Base-by-base conservation (phyloP, 805 yeast species). In the Groenewaldozyma salmanticensis region DNA sequence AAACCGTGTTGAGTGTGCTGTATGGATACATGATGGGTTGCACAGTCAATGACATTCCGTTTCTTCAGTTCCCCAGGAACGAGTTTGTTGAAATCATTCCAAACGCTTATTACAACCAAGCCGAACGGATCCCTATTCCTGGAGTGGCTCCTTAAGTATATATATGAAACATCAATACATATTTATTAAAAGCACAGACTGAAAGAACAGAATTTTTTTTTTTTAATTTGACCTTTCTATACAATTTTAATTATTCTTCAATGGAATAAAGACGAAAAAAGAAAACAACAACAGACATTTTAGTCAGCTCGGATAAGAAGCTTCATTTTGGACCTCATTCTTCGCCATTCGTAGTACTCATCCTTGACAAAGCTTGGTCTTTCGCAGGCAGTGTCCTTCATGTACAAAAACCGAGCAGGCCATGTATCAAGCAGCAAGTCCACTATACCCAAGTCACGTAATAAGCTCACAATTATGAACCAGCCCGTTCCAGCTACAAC, bases 1-100 rank as follows among this genome's bases (percentile, higher is more conserved):
- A 90, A 54, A 77, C 94, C 1, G 81, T 92, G 2, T 70, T 94
- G 48, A 70, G 88, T 45, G 95, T 92, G 4, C 72, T 92, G 39
- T 92, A 87, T 54, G 98, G 97, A 3, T 92, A 92, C 62, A 68
- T 90, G 52, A 85, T 92, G 95, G 92, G 96, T 4, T 79, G 85
- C 50, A 75, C 90, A 2, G 83, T 92, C 51, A 70, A 71, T 46
- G 96, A 88, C 51, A 86, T 92, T 44, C 96, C 98, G 4, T 65
- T 67, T 31, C 66, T 90, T 39, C 67, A 74, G 46, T 88, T 92
- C 62, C 79, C 90, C 31, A 75, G 84, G 43, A 75, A 83, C 57
- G 92, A 86, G 54, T 72, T 92, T 39, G 83, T 88, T 46, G 95
- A 90, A 62, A 79, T 92, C 29, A 74, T 82, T 33, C 88, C 87